phyloP scores from a whole-genome alignment of 352 stramenopile genomes.

The Pythium dissotocum region DNA sequence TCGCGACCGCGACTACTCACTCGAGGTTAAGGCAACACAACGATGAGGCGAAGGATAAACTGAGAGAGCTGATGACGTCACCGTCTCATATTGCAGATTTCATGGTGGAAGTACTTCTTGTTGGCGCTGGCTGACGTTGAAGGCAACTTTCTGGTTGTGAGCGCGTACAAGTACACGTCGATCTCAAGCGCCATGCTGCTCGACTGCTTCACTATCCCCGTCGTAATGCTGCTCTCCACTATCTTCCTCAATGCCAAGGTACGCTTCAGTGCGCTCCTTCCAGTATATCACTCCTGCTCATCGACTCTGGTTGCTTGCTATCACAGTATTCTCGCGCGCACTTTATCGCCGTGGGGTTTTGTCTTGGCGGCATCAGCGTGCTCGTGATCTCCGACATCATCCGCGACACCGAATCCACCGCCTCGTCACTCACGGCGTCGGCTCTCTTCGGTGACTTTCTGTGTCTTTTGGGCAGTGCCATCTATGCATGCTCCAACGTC shows the following conservation, averaged over 20 bases:
- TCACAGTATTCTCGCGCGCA: constrained; percentile 71
- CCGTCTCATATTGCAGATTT: constrained; percentile 35
- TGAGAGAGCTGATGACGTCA: neutral
- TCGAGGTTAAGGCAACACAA: constrained; percentile 36
- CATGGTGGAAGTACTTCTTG: constrained; percentile 89
- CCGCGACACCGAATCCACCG: constrained; percentile 29
- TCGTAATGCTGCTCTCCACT: constrained; percentile 93
- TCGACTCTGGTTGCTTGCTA: neutral
- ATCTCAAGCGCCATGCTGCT: constrained; percentile 96
- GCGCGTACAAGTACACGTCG: constrained; percentile 95
- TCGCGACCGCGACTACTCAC: constrained; percentile 43
- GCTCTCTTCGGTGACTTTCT: constrained; percentile 90
- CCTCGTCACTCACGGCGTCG: constrained; percentile 32
- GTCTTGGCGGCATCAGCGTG: constrained; percentile 80
- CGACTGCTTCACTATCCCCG: constrained; percentile 95
- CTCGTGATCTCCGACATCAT: constrained; percentile 88
- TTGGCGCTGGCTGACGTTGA: constrained; percentile 94
- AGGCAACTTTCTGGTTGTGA: constrained; percentile 94
- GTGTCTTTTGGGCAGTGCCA: constrained; percentile 87
- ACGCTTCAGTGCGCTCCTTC: neutral
- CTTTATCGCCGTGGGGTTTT: constrained; percentile 76
- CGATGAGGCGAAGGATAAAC: too few species aligned
- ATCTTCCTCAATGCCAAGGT: constrained; percentile 84
- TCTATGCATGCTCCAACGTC: constrained; percentile 95
- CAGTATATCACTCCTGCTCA: too few species aligned